Evolutionary conservation across 2,329 filamentous ascomycete species (phyloP), one percentile per base, ranked within the genome.

Genomic region (Botryotinia calthae): DNA sequence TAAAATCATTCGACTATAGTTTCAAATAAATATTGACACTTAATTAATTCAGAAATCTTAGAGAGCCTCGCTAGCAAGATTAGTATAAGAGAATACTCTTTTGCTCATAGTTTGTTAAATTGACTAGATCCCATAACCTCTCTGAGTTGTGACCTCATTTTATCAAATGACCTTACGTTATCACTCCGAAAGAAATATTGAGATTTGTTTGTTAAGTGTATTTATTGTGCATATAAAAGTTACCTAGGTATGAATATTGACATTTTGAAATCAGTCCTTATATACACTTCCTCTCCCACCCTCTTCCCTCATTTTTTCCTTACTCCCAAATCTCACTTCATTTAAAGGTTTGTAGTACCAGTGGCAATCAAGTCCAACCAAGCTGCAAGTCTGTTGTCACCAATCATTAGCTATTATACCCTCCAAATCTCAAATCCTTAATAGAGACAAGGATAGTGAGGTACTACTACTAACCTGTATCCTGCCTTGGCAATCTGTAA

Each of bases 401-500:
- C n/a, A 28, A 42, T 10, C 4, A 16, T 70, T 54, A 70, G 44
- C 44, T 5, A 42, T 71, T 2, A 20, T 63, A n/a, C 34, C n/a
- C 7, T 16, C 31, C 8, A 51, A 12, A 40, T 40, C 2, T 16
- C 18, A 28, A 8, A 10, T 22, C 22, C 25, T 40, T 2, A 62
- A n/a, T 22, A 58, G 20, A 40, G 37, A 37, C 10, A 59, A 68
- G 2, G 0, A 58, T 37, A 28, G 1, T 6, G 56, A 20, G 48
- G 18, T 58, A 65, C 6, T n/a, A 4, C 10, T 8, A 73, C 75
- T 46, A 59, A 76, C 58, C 91, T 86, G 80, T 89, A 91, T 20
- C 91, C 91, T 10, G 89, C 91, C 76, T 88, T 88, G 6, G 90
- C 91, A 73, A 93, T 85, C 80, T 91, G 88, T 74, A 87, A 78